Evolutionary conservation across 805 yeast species (phyloP).

Genomic region (Zygoascus biomembranicola): DNA sequence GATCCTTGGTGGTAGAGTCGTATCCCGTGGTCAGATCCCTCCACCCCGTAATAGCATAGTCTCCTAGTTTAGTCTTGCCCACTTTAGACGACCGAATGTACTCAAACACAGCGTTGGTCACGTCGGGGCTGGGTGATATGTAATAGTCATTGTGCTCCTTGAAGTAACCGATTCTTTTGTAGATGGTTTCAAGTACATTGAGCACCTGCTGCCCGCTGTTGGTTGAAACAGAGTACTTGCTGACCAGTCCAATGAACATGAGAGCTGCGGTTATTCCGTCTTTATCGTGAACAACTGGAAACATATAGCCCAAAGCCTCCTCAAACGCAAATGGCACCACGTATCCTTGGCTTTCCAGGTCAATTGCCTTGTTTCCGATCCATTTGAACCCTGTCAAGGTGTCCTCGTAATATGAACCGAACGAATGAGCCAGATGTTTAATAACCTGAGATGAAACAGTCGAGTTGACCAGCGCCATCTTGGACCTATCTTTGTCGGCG

Average conservation of each 20-base stretch:
- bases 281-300: constrained; percentile 74
- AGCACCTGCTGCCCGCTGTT: constrained; percentile 32
- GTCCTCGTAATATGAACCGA: constrained; percentile 60
- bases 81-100: constrained; percentile 34
- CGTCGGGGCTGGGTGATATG: constrained; percentile 44
- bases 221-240: constrained; percentile 38
- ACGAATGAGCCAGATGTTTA: constrained; percentile 51
- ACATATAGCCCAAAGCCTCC: constrained; percentile 96
- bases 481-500: constrained; percentile 8
- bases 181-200: constrained; percentile 51
- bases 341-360: constrained; percentile 54
- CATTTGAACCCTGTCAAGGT: constrained; percentile 96
- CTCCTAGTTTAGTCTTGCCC: constrained; percentile 38
- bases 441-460: constrained; percentile 89
- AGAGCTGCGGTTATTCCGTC: constrained; percentile 83
- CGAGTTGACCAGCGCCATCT: constrained; percentile 63
- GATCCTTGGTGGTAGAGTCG: constrained; percentile 57
- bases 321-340: constrained; percentile 85
- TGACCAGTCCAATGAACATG: constrained; percentile 63
- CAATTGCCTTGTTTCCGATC: constrained; percentile 87
- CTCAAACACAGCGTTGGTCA: constrained; percentile 49
- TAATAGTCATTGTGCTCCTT: constrained; percentile 87
- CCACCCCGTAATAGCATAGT: constrained; percentile 53
- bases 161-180: constrained; percentile 63
- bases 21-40: constrained; percentile 79